Percentiles rank a stretch among this genome's conserved stretches.
Conservation (phyloP, 345 rosid species). For the Hibiscus trionum region DNA sequence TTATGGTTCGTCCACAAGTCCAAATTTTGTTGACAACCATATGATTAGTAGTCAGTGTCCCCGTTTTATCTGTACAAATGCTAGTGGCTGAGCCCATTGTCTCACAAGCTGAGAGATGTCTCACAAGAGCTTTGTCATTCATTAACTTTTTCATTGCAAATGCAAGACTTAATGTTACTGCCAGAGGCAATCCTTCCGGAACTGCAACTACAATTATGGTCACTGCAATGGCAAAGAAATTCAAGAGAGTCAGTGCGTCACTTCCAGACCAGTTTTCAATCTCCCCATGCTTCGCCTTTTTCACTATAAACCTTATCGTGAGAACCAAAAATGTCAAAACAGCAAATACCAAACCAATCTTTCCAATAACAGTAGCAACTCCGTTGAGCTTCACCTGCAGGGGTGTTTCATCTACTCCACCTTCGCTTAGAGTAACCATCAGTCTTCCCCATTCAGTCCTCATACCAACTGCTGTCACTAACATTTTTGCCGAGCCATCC, state of each 20-base stretch:
- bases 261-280: slow-evolving; percentile 33
- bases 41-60: slow-evolving; percentile 60
- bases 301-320: slow-evolving; percentile 40
- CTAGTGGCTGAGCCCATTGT: slow-evolving; percentile 74
- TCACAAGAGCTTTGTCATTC: slow-evolving; percentile 66
- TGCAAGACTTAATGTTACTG: slow-evolving; percentile 73
- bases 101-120: slow-evolving; percentile 71
- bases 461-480: slow-evolving; percentile 70
- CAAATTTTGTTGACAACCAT: slow-evolving; percentile 57
- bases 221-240: slow-evolving; percentile 61
- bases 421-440: slow-evolving; percentile 51
- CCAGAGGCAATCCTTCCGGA: slow-evolving; percentile 74
- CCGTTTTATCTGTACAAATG: slow-evolving; percentile 72
- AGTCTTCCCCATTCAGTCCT: slow-evolving; percentile 68
- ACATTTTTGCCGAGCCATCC: slow-evolving; percentile 57
- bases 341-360: slow-evolving; percentile 55
- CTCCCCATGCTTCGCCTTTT: slow-evolving; percentile 29
- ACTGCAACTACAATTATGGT: slow-evolving; percentile 79
- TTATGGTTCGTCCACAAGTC: slow-evolving; percentile 35
- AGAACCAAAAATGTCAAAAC: slow-evolving; percentile 54
- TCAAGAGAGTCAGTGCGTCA: slow-evolving; percentile 41
- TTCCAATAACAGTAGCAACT: slow-evolving; percentile 57
- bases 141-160: slow-evolving; percentile 75
- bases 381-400: slow-evolving; percentile 60
- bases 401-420: slow-evolving; percentile 57